Conservation (phyloP, 1,139 yeast genomes). For the Geotrichum phurueaensis region DNA sequence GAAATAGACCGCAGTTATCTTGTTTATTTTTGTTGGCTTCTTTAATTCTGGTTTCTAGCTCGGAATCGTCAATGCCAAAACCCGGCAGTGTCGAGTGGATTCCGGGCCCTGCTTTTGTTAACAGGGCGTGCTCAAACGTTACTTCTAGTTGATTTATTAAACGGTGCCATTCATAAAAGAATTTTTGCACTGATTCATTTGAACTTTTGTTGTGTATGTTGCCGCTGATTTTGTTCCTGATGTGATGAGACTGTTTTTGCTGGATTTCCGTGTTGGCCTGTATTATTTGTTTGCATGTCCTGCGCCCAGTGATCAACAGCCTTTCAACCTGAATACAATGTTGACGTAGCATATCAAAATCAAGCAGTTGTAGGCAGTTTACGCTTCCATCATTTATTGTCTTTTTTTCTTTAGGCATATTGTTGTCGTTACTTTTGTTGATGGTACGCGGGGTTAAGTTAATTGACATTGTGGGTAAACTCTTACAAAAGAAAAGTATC, state of each 20-base stretch:
- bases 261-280: neutral
- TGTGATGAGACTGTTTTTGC: neutral
- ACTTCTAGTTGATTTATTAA: neutral
- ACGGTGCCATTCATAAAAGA: neutral
- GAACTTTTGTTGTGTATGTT: too few relatives aligned
- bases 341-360: neutral
- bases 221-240: neutral
- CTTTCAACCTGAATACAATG: neutral
- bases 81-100: neutral
- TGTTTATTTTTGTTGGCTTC: constrained; percentile 1
- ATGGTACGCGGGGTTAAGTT: neutral
- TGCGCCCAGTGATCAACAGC: neutral
- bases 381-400: neutral
- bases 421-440: neutral
- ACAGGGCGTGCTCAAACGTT: neutral
- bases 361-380: neutral
- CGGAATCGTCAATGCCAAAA: neutral
- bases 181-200: too few relatives aligned
- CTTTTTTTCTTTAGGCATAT: neutral
- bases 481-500: neutral
- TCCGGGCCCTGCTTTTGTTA: neutral
- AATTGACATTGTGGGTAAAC: neutral
- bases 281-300: neutral
- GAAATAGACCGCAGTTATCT: constrained; percentile 10
- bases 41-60: neutral